These are phyloP conservation scores for Neurospora terricola DNA, from an alignment of 495 filamentous ascomycete species.

Conservation along the genomic window DNA sequence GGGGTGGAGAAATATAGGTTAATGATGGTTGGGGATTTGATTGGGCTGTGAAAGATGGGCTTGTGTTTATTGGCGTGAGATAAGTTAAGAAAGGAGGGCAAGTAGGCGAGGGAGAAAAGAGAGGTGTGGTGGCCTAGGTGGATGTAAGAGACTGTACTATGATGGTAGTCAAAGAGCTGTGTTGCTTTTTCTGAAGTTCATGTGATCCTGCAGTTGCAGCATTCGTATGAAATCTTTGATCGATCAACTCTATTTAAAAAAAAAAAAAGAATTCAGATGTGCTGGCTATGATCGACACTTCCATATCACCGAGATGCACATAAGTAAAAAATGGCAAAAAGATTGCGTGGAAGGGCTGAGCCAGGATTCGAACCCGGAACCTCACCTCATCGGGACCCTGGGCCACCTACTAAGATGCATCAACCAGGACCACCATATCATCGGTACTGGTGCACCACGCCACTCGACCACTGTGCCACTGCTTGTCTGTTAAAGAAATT, in stretches of 20 bases:
- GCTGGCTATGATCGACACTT: not conserved
- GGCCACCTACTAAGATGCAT: not conserved
- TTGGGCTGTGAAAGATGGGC: constrained; percentile 24
- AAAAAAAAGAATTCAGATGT: not conserved
- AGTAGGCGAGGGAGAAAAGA: not conserved
- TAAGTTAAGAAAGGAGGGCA: not conserved
- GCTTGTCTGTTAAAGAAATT: no score
- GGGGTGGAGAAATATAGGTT: constrained; percentile 73
- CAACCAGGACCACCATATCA: not conserved
- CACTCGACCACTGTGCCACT: not conserved
- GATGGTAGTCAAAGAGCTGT: not conserved
- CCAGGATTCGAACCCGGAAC: not conserved
- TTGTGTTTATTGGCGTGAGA: not conserved
- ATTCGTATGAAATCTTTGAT: not conserved
- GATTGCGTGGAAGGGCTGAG: not conserved
- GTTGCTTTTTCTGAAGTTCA: not conserved
- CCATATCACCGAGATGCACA: not conserved
- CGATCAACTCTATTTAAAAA: not conserved
- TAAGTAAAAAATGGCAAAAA: not conserved
- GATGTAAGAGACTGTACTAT: not conserved
- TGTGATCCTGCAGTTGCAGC: not conserved
- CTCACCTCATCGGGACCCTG: not conserved
- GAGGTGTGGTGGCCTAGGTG: not conserved
- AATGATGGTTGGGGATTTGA: constrained; percentile 49
- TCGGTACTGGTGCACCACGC: not conserved